phyloP scores from a whole-genome alignment of 2,329 filamentous ascomycete species.

The Diplodia mutila region DNA sequence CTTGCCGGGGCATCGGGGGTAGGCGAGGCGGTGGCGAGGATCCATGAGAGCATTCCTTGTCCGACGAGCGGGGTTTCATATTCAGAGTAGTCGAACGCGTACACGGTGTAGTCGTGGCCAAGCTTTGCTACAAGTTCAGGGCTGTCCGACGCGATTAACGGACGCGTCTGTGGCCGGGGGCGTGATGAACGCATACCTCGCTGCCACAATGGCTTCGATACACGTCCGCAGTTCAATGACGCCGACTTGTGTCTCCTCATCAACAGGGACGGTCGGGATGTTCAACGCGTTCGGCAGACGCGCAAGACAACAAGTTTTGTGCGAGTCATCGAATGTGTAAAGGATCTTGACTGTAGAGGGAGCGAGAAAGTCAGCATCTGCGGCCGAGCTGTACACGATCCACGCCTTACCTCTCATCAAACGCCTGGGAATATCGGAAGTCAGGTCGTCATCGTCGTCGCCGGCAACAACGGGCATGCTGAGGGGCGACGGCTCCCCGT shows the following conservation, averaged over 20 bases:
- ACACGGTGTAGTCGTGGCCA: constrained; percentile 89
- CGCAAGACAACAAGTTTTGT: constrained; percentile 86
- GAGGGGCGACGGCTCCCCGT: constrained; percentile 34
- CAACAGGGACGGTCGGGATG: constrained; percentile 78
- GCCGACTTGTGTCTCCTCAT: constrained; percentile 80
- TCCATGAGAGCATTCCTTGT: constrained; percentile 91
- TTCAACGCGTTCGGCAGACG: constrained; percentile 78
- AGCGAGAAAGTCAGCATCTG: background rate
- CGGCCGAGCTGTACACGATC: constrained; percentile 17
- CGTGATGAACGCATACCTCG: constrained; percentile 51
- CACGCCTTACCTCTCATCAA: constrained; percentile 52
- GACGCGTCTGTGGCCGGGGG: constrained; percentile 9
- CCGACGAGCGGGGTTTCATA: constrained; percentile 90
- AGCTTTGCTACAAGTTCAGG: constrained; percentile 80
- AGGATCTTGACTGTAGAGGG: constrained; percentile 81
- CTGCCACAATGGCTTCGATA: constrained; percentile 75
- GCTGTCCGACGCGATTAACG: constrained; percentile 54
- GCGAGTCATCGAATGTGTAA: constrained; percentile 91
- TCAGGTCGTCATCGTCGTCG: constrained; percentile 35
- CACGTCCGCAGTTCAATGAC: constrained; percentile 86
- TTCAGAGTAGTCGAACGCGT: constrained; percentile 96
- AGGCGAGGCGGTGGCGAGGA: constrained; percentile 65
- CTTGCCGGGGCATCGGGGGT: constrained; percentile 59
- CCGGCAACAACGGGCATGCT: constrained; percentile 30
- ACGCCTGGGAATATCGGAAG: constrained; percentile 41